These are phyloP conservation scores for Circinella umbellata DNA, from an alignment of 371 early-diverging fungal genomes.

Conservation along the genomic window DNA sequence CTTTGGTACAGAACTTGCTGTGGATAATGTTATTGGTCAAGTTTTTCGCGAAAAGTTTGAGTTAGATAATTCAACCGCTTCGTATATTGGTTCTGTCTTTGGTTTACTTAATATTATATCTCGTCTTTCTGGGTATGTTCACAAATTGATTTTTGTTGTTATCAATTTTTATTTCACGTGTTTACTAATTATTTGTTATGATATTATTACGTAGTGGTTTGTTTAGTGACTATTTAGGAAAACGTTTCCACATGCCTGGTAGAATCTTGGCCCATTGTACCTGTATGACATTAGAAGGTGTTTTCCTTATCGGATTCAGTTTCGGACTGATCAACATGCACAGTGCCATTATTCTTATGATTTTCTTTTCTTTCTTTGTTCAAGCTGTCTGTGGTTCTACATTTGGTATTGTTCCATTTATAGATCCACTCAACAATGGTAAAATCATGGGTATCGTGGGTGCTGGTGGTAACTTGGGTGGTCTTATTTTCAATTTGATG, in stretches of 20 bases:
- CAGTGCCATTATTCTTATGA: constrained; percentile 37
- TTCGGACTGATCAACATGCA: constrained; percentile 24
- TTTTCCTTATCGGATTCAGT: constrained; percentile 28
- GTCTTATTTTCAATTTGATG: constrained; percentile 25
- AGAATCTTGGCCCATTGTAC: constrained; percentile 41
- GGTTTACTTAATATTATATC: constrained; percentile 69
- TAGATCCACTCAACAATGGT: constrained; percentile 25
- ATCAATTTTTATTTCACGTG: too few relatives aligned
- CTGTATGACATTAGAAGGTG: constrained; percentile 43
- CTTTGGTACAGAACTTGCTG: constrained; percentile 70
- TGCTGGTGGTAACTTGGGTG: constrained; percentile 40
- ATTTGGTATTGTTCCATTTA: constrained; percentile 30
- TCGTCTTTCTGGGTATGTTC: constrained; percentile 42
- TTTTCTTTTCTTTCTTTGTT: constrained; percentile 49
- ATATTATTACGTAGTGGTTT: constrained; percentile 39
- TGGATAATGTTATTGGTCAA: constrained; percentile 58
- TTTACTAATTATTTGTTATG: too few relatives aligned
- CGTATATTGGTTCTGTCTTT: constrained; percentile 63
- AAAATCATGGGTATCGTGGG: constrained; percentile 40
- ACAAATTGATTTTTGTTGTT: too few relatives aligned
- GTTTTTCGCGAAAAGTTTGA: constrained; percentile 35
- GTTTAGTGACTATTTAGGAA: constrained; percentile 33
- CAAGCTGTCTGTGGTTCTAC: constrained; percentile 40
- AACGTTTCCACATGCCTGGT: constrained; percentile 18
- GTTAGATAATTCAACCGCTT: constrained; percentile 48